Conservation (phyloP, 352 stramenopile species). For the Pythium sukuiense region DNA sequence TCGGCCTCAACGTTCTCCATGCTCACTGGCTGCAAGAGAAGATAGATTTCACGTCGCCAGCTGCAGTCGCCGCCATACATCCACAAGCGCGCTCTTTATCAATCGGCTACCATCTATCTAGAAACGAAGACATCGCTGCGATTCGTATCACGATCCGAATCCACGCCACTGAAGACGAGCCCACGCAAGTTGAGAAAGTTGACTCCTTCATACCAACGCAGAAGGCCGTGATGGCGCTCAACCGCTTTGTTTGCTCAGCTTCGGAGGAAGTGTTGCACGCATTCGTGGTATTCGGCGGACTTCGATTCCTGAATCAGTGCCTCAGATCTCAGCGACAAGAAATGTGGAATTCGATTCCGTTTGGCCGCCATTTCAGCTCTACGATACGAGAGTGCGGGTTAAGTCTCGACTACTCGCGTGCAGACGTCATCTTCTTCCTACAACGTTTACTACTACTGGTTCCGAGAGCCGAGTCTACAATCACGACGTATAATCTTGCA, state of each 20-base stretch:
- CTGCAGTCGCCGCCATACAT: background rate
- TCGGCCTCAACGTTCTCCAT: constrained; percentile 20
- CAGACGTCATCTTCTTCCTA: constrained; percentile 15
- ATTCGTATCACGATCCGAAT: constrained; percentile 24
- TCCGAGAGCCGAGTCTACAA: background rate
- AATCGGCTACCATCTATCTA: constrained; percentile 14
- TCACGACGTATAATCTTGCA: constrained; percentile 5
- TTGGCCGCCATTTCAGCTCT: constrained; percentile 4
- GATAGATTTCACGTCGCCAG: background rate
- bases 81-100: constrained; percentile 7
- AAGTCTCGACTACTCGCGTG: background rate
- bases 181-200: background rate
- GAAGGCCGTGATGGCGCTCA: background rate
- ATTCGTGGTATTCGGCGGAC: constrained; percentile 13
- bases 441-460: constrained; percentile 10
- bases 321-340: constrained; percentile 4
- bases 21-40: constrained; percentile 4
- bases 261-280: constrained; percentile 1
- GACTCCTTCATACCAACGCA: constrained; percentile 1
- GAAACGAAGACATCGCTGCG: constrained; percentile 13
- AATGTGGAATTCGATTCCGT: constrained; percentile 8
- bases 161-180: background rate
- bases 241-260: constrained; percentile 23
- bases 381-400: constrained; percentile 1
- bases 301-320: constrained; percentile 16